Evolutionary conservation across 176 grass and related monocot genomes (phyloP).

Genomic region (Sorghum bicolor): DNA sequence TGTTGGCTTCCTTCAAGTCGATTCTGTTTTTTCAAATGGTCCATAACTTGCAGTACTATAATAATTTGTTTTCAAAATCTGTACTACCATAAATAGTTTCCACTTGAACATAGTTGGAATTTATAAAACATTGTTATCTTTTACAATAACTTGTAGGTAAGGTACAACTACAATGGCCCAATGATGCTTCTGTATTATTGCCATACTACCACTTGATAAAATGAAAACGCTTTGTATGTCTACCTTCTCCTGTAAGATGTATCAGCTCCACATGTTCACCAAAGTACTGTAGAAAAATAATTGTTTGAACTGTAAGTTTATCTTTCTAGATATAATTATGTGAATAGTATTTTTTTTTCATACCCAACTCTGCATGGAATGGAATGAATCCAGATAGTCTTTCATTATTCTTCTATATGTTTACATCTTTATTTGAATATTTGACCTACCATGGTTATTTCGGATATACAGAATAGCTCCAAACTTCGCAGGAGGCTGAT

Average conservation of each 20-base stretch:
- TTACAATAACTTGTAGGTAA: background rate
- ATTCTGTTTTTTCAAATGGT: background rate
- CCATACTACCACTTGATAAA: background rate
- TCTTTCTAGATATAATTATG: background rate
- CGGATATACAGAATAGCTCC: constrained; percentile 60
- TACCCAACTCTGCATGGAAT: background rate
- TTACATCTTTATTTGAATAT: background rate
- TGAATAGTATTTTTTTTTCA: background rate
- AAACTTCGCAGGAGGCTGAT: constrained; percentile 70
- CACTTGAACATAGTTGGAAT: constrained; percentile 8
- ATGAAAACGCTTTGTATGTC: background rate
- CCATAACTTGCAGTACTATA: background rate
- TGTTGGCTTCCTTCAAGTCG: background rate
- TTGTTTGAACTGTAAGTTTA: background rate
- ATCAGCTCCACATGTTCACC: background rate
- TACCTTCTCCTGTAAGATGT: background rate
- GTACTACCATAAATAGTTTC: background rate
- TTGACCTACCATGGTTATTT: constrained; percentile 13
- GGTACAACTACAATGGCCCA: background rate
- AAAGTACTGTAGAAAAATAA: background rate
- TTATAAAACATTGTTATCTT: background rate
- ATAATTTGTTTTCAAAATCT: background rate
- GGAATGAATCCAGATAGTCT: background rate
- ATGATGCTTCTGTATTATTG: background rate
- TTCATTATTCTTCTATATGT: background rate